Conservation (phyloP, 225 moss, liverwort and hornwort genomes). For the Ulota crispa region DNA sequence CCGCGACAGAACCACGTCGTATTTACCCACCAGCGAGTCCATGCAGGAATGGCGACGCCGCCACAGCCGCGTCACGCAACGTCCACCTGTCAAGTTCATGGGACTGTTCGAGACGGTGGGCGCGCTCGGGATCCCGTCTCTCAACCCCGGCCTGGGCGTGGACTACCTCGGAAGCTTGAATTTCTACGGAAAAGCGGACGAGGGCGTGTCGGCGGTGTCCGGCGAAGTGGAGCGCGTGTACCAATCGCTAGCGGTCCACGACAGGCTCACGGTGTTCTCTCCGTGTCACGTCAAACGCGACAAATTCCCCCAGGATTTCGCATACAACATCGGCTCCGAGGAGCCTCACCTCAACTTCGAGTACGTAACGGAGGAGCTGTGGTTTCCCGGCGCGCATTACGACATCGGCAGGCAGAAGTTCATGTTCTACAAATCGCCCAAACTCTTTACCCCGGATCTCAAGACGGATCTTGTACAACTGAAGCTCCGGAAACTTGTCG, state of each 20-base stretch:
- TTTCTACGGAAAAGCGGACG: slow-evolving; percentile 37
- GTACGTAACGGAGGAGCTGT: slow-evolving; percentile 37
- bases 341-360: neutral
- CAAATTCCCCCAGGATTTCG: slow-evolving; percentile 2
- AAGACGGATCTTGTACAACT: neutral
- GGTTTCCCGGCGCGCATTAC: slow-evolving; percentile 52
- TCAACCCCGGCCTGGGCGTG: slow-evolving; percentile 36
- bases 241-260: slow-evolving; percentile 49
- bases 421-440: slow-evolving; percentile 46
- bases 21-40: neutral
- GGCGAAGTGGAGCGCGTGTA: slow-evolving; percentile 55
- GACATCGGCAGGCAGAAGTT: slow-evolving; percentile 51
- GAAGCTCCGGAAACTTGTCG: neutral
- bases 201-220: slow-evolving; percentile 44
- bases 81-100: slow-evolving; percentile 49
- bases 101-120: slow-evolving; percentile 54
- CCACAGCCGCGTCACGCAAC: slow-evolving; percentile 19
- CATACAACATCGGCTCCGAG: slow-evolving; percentile 25
- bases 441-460: neutral
- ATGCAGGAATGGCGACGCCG: slow-evolving; percentile 32
- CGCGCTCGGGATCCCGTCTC: slow-evolving; percentile 38
- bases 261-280: slow-evolving; percentile 32
- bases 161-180: slow-evolving; percentile 37
- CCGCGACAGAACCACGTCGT: slow-evolving; percentile 25
- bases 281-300: slow-evolving; percentile 46